Evolutionary conservation across 177 flowering plant species (phyloP), one percentile per base, ranked within the genome.

Genomic region (Telopea speciosissima): DNA sequence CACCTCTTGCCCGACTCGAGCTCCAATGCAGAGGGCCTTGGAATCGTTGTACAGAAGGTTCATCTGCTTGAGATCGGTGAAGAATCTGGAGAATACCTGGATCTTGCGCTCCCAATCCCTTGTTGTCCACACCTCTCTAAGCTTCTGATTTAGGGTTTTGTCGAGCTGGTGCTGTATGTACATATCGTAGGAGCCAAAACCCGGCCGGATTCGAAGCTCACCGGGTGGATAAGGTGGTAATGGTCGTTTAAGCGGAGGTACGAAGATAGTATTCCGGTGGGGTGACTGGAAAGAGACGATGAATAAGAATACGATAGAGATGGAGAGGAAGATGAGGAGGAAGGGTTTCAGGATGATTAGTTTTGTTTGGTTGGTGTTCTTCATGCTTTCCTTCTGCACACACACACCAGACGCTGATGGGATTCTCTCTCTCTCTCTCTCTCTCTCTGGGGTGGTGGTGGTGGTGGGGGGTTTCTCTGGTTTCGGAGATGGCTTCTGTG

Each of bases 91-190:
- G 81, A 95, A 95, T 66, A 93, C 97, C 5, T 67, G 62, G 78
- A 95, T 80, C 70, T 95, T 95, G 8, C 97, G 93, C 54, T 86
- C 85, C 99, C 99, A 95, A 68, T 95, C 99, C 2, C 97, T 83
- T 54, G 98, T 95, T 2, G 81, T 89, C 99, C 99, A 95, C 36
- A 89, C 75, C 19, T 76, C 13, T 3, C 96, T 75, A 65, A 95
- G 92, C 24, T 80, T 88, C 0, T 97, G 98, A 79, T 93, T 85
- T 23, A 86, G 86, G 60, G 98, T 95, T 73, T 95, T 95, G 85
- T 83, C 75, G 71, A 95, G 89, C 74, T 93, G 99, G 59, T 73
- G 87, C 13, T 86, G 77, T 19, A 95, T 78, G 87, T 95, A 95
- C 75, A 82, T 22, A 0, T 88, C 88, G 86, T 95, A 93, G 71